Evolutionary conservation across 2,329 filamentous ascomycete genomes (phyloP), one percentile per base, ranked within the genome.

Genomic region (Aciculosporium take): DNA sequence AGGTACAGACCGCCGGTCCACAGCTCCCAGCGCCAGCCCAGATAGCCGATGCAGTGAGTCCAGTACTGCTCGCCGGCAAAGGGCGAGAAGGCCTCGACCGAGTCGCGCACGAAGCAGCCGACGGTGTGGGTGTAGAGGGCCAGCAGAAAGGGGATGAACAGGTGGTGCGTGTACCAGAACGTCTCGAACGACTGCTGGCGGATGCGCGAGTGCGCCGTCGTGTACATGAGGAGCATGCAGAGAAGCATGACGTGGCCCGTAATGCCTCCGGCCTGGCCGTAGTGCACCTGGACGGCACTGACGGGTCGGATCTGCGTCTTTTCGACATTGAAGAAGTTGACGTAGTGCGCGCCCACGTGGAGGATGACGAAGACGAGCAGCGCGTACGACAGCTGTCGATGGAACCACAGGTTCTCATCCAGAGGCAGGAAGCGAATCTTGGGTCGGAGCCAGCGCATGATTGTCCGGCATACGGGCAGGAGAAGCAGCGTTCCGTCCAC

Each of bases 151-250:
- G 91, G 89, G 46, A 98, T 83, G 56, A 96, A 96, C n/a, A 98
- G 74, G 55, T 98, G 91, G 63, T 98, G 91, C 0, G 87, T 94
- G 64, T 98, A 98, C 91, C 91, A 98, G 60, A 98, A 98, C 0
- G 89, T 93, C 65, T 98, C 91, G 57, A 88, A 98, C 0, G 86
- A 94, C 59, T 98, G 91, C 59, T 96, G 89, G 41, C 91, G 83
- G 49, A 98, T 96, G 50, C 85, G 83, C 53, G 82, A 74, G 57
- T 98, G 91, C 3, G 91, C 83, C 0, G 88, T 95, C 1, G 91
- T 98, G 65, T 94, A 98, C 72, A 98, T 98, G 48, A 98, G 66
- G 48, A 98, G 67, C 91, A 98, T 98, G 72, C 88, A 96, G n/a
- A 98, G 71, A 21, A 96, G 74, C 91, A 98, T 98, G 47, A 95